Evolutionary conservation across 148 eudicot species (phyloP).

Genomic region (Talinum fruticosum): DNA sequence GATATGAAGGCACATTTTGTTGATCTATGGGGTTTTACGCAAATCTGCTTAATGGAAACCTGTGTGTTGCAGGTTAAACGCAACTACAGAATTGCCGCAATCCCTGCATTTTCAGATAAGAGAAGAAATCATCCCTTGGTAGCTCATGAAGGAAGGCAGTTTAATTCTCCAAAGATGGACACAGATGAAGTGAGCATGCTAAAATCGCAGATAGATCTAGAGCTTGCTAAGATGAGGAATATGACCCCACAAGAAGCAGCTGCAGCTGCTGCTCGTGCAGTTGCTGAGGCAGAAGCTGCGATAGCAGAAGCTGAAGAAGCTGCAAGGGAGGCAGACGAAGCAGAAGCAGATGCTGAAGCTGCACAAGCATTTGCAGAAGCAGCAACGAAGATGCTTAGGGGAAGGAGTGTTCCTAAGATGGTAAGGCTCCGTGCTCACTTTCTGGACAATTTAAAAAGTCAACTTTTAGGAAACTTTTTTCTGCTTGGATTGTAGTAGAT

Average conservation of each 20-base stretch:
- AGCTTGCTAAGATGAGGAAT: slow-evolving; percentile 72
- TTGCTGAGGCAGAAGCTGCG: slow-evolving; percentile 89
- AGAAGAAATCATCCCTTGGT: slow-evolving; percentile 40
- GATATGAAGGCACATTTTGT: background rate
- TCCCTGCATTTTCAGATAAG: slow-evolving; percentile 40
- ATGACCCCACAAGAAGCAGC: slow-evolving; percentile 91
- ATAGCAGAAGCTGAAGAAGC: slow-evolving; percentile 94
- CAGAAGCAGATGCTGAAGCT: slow-evolving; percentile 83
- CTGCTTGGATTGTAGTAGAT: background rate
- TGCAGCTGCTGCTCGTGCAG: slow-evolving; percentile 82
- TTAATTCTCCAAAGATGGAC: slow-evolving; percentile 38
- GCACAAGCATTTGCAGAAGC: slow-evolving; percentile 85
- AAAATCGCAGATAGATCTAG: slow-evolving; percentile 65
- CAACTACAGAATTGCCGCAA: slow-evolving; percentile 51
- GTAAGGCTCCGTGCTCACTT: slow-evolving; percentile 27
- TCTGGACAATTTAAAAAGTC: background rate
- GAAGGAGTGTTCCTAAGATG: slow-evolving; percentile 47
- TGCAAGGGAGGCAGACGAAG: slow-evolving; percentile 87
- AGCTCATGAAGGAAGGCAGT: slow-evolving; percentile 43
- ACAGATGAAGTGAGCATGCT: slow-evolving; percentile 40
- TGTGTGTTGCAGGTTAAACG: slow-evolving; percentile 56
- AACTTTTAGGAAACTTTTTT: background rate
- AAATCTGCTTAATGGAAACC: slow-evolving; percentile 15
- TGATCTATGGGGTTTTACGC: background rate
- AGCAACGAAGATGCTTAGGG: slow-evolving; percentile 66